These are phyloP conservation scores for Phytophthora europaea DNA, from an alignment of 352 stramenopile species.

Conservation along the genomic window DNA sequence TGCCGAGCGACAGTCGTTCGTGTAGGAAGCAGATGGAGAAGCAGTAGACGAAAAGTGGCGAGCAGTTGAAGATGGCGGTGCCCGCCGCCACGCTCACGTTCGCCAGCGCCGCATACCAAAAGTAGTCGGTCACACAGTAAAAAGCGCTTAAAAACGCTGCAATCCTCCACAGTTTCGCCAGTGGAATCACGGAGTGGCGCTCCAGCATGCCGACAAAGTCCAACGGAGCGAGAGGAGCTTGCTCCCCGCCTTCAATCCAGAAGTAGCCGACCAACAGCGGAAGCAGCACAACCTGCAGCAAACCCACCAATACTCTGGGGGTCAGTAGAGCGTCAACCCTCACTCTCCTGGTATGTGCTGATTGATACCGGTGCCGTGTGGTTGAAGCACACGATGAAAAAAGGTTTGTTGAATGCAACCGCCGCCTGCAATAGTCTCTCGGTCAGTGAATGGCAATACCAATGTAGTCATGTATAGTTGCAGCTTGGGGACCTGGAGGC, in stretches of 20 bases:
- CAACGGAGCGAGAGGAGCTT: constrained; percentile 19
- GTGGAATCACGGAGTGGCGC: constrained; percentile 49
- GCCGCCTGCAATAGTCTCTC: constrained; percentile 7
- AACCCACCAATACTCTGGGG: neutral
- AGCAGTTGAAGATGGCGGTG: constrained; percentile 69
- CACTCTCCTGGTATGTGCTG: neutral
- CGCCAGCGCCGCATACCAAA: constrained; percentile 68
- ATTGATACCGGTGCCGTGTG: constrained; percentile 46
- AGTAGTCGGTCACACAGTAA: constrained; percentile 67
- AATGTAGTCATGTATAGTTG: neutral
- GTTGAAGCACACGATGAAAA: constrained; percentile 73
- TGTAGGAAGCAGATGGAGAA: constrained; percentile 70
- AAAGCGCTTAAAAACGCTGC: constrained; percentile 51
- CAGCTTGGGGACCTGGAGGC: constrained; percentile 23
- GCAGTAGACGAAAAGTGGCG: constrained; percentile 72
- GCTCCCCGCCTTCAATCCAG: constrained; percentile 29
- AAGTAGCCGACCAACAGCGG: constrained; percentile 47
- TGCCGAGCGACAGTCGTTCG: constrained; percentile 48
- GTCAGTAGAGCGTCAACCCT: neutral
- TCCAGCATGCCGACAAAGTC: constrained; percentile 30
- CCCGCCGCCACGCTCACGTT: constrained; percentile 59
- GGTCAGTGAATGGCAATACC: neutral
- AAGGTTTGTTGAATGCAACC: constrained; percentile 55
- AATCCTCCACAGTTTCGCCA: constrained; percentile 33
- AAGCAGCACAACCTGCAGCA: constrained; percentile 46